Percentiles rank a stretch among this genome's conserved stretches.
phyloP scores from a whole-genome alignment of 225 moss, liverwort and hornwort genomes.

The Ulota crispa region DNA sequence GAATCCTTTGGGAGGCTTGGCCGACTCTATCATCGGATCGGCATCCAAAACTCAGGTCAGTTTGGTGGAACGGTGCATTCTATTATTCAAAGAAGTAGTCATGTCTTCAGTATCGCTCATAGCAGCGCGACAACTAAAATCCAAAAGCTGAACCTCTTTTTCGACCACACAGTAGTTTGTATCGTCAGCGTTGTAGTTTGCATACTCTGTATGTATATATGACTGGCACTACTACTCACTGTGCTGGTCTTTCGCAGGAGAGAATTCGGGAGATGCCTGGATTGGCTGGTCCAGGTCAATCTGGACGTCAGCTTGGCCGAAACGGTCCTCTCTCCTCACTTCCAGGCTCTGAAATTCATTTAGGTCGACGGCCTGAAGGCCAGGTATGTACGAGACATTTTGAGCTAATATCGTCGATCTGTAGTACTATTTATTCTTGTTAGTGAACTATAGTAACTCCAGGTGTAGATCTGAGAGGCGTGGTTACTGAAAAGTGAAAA shows the following conservation, averaged over 20 bases:
- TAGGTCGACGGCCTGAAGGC: constrained; percentile 40
- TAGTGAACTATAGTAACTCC: constrained; percentile 5
- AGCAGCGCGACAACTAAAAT: neutral
- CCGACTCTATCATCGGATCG: constrained; percentile 78
- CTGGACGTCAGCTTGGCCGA: constrained; percentile 49
- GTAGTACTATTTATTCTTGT: neutral
- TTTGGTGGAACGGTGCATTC: neutral
- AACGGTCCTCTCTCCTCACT: constrained; percentile 67
- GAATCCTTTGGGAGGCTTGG: constrained; percentile 90
- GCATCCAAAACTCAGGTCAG: constrained; percentile 91
- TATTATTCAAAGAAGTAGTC: neutral
- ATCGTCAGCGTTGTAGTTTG: neutral
- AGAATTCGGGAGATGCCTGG: constrained; percentile 80
- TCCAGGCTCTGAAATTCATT: constrained; percentile 75
- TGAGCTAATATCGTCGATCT: neutral
- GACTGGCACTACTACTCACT: constrained; percentile 17
- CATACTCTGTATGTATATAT: constrained; percentile 2
- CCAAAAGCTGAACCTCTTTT: neutral
- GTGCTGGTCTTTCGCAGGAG: constrained; percentile 51
- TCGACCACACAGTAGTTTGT: neutral
- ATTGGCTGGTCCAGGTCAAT: constrained; percentile 62
- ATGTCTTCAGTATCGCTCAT: neutral
- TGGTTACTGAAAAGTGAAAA: neutral
- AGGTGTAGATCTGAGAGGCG: neutral
- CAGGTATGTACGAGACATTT: constrained; percentile 45